phyloP scores from a whole-genome alignment of 129 eudicot genomes.

The Pseudognaphalium luteoalbum region DNA sequence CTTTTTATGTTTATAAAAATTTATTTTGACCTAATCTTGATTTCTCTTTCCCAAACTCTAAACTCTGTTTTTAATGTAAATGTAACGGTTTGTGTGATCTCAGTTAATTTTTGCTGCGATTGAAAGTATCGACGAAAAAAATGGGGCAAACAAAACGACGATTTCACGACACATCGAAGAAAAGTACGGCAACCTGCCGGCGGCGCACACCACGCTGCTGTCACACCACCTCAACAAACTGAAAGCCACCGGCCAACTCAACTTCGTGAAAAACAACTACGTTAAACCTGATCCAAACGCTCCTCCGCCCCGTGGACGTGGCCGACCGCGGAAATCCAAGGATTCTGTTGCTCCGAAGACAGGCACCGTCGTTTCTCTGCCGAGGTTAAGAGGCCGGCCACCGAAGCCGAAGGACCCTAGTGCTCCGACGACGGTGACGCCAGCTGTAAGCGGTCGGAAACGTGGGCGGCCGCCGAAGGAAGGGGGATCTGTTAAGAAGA shows the following conservation, averaged over 20 bases:
- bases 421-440: slow-evolving; percentile 22
- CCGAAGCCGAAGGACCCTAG: slow-evolving; percentile 45
- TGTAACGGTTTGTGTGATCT: background rate
- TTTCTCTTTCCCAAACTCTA: too few relatives aligned
- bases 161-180: slow-evolving; percentile 63
- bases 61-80: too few relatives aligned
- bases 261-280: slow-evolving; percentile 55
- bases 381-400: slow-evolving; percentile 72
- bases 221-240: slow-evolving; percentile 65
- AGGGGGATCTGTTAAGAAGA: background rate
- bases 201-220: slow-evolving; percentile 59
- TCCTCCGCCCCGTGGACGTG: slow-evolving; percentile 67
- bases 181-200: slow-evolving; percentile 48
- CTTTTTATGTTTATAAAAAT: too few relatives aligned
- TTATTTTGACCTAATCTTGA: too few relatives aligned
- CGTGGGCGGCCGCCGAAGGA: slow-evolving; percentile 72
- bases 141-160: slow-evolving; percentile 55
- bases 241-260: slow-evolving; percentile 58
- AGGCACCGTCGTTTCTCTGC: slow-evolving; percentile 30
- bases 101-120: slow-evolving; percentile 67
- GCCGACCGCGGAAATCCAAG: slow-evolving; percentile 74
- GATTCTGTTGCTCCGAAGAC: slow-evolving; percentile 8
- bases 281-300: slow-evolving; percentile 52
- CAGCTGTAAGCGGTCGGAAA: slow-evolving; percentile 50
- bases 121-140: slow-evolving; percentile 38